phyloP scores from a whole-genome alignment of 2,329 filamentous ascomycete species.

The Truncatella angustata region DNA sequence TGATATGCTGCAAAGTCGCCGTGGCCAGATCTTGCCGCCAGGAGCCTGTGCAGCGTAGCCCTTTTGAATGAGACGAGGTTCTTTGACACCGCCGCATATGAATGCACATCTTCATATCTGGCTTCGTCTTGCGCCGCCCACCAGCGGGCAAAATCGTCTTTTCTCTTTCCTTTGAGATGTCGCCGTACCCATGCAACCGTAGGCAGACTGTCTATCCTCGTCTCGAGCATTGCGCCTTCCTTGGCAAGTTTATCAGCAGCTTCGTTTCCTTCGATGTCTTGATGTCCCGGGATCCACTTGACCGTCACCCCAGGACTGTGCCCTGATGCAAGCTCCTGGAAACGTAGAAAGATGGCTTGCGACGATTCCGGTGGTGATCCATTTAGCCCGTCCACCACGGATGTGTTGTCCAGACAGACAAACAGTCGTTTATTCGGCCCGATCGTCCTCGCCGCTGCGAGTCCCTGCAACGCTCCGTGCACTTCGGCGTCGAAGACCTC shows the following conservation, averaged over 20 bases:
- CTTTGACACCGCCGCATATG: no score
- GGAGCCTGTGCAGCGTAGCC: no score
- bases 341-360: neutral
- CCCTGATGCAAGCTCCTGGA: neutral
- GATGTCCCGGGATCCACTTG: neutral
- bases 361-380: neutral
- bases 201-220: neutral
- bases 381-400: neutral
- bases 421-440: neutral
- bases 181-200: neutral
- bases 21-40: no score
- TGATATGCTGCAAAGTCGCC: no score
- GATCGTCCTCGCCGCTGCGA: neutral
- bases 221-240: neutral
- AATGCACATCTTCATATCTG: no score
- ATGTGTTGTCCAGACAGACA: neutral
- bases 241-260: neutral
- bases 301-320: neutral
- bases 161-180: neutral
- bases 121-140: no score
- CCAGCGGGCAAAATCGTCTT: neutral
- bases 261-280: conserved; percentile 1
- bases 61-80: no score
- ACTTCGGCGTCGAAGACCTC: neutral
- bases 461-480: neutral